These are phyloP conservation scores for Amanita muscaria DNA, from an alignment of 768 basidiomycete genomes.

Conservation along the genomic window DNA sequence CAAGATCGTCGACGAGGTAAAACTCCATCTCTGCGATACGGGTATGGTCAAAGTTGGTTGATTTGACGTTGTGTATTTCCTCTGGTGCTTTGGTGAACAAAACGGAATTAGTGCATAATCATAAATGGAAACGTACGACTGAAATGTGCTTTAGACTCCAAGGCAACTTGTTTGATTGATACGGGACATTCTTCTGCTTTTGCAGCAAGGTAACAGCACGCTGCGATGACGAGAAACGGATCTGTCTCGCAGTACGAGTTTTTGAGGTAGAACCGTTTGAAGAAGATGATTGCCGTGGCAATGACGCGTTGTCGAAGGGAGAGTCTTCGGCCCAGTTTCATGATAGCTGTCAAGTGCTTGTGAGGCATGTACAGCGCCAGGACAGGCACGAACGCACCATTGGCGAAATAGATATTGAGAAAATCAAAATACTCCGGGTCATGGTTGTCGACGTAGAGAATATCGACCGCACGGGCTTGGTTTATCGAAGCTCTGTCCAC, in stretches of 20 bases:
- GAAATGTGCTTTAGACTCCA: conserved; percentile 75
- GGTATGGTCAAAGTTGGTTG: conserved; percentile 82
- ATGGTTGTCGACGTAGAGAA: conserved; percentile 54
- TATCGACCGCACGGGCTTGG: conserved; percentile 69
- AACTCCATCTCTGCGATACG: conserved; percentile 99
- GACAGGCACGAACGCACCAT: conserved; percentile 36
- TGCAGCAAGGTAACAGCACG: conserved; percentile 92
- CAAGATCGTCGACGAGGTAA: conserved; percentile 92
- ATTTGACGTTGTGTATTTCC: conserved; percentile 63
- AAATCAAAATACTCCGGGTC: conserved; percentile 70
- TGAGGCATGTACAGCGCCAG: background rate
- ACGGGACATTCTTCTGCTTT: conserved; percentile 96
- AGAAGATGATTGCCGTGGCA: conserved; percentile 92
- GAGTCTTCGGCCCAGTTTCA: conserved; percentile 79
- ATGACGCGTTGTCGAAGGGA: conserved; percentile 82
- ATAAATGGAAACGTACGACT: conserved; percentile 43
- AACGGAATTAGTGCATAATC: background rate
- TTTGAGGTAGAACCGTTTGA: conserved; percentile 94
- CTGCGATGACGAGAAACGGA: conserved; percentile 84
- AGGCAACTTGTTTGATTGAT: conserved; percentile 87
- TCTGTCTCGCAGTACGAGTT: conserved; percentile 95
- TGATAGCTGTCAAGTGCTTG: conserved; percentile 47
- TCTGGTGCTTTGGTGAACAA: conserved; percentile 23
- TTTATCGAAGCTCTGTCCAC: conserved; percentile 70
- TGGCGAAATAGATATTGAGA: conserved; percentile 83